Percentiles rank a stretch among this genome's conserved stretches.
These are phyloP conservation scores for Nemania sp. DNA, from an alignment of 2,329 filamentous ascomycete species.

Conservation along the genomic window DNA sequence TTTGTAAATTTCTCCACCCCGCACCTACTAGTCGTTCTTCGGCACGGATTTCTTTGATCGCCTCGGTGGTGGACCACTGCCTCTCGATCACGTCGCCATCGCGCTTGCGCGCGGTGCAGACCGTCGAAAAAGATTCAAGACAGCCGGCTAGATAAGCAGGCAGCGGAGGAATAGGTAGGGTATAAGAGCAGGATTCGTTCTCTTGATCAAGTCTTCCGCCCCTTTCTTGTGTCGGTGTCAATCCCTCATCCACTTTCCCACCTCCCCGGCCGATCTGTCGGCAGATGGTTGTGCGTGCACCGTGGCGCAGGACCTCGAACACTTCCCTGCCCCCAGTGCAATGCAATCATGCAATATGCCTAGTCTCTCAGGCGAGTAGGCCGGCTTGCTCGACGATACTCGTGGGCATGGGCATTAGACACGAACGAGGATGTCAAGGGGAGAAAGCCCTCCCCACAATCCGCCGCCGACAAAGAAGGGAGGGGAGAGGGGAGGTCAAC, in stretches of 20 bases:
- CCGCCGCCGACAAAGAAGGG: background rate
- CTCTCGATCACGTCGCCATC: too few species aligned
- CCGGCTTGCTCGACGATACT: conserved; percentile 1
- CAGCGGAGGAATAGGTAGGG: too few species aligned
- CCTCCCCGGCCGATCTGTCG: background rate
- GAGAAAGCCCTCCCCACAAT: conserved; percentile 4
- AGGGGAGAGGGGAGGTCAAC: background rate
- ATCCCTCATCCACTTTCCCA: conserved; percentile 1
- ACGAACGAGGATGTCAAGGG: conserved; percentile 6
- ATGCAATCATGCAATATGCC: background rate
- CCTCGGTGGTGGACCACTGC: too few species aligned
- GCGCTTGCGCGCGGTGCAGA: too few species aligned
- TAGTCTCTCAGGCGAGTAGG: background rate
- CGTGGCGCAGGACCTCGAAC: conserved; percentile 5
- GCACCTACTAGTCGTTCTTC: too few species aligned
- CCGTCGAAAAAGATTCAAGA: too few species aligned
- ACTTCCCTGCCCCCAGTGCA: background rate
- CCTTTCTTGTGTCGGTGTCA: conserved; percentile 2
- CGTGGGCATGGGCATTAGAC: background rate
- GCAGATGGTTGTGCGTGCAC: conserved; percentile 6
- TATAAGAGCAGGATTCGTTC: too few species aligned
- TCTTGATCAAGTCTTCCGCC: too few species aligned
- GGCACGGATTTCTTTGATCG: too few species aligned
- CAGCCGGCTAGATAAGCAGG: too few species aligned
- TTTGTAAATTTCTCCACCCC: too few species aligned